phyloP scores from a whole-genome alignment of 1,284 basidiomycete species.

The Sporisorium iseilematis-ciliati region DNA sequence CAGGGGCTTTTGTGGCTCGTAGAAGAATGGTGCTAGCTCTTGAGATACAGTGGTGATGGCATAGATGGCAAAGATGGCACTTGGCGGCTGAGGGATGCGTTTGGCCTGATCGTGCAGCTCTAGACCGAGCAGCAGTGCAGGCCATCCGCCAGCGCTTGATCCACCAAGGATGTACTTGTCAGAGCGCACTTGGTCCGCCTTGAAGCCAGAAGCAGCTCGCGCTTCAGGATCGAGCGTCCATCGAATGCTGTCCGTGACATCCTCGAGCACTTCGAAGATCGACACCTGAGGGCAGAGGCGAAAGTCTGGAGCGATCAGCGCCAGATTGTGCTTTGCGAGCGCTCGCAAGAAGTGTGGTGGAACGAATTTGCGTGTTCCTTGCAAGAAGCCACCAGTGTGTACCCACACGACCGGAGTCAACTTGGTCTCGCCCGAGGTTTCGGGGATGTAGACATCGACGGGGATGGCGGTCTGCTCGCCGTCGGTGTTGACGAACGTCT shows the following conservation, averaged over 20 bases:
- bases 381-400: constrained; percentile 55
- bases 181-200: constrained; percentile 17
- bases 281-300: constrained; percentile 57
- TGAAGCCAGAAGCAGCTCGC: constrained; percentile 32
- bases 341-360: constrained; percentile 53
- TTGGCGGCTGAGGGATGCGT: constrained; percentile 30
- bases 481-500: constrained; percentile 49
- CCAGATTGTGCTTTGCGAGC: constrained; percentile 42
- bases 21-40: constrained; percentile 45
- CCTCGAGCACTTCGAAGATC: constrained; percentile 47
- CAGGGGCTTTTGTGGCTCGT: constrained; percentile 46
- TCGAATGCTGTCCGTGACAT: constrained; percentile 45
- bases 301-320: constrained; percentile 53
- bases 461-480: constrained; percentile 42
- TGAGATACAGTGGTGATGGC: constrained; percentile 52
- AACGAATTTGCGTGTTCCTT: constrained; percentile 56
- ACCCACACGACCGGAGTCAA: constrained; percentile 54
- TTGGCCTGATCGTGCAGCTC: constrained; percentile 26
- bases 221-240: constrained; percentile 37
- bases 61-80: constrained; percentile 53
- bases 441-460: constrained; percentile 55
- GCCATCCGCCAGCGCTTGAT: constrained; percentile 56
- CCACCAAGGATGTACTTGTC: constrained; percentile 52
- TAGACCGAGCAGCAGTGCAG: constrained; percentile 52
- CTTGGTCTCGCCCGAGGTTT: constrained; percentile 14